Base-by-base conservation (phyloP, 768 basidiomycete species). In the Tubosaeta sp. region DNA sequence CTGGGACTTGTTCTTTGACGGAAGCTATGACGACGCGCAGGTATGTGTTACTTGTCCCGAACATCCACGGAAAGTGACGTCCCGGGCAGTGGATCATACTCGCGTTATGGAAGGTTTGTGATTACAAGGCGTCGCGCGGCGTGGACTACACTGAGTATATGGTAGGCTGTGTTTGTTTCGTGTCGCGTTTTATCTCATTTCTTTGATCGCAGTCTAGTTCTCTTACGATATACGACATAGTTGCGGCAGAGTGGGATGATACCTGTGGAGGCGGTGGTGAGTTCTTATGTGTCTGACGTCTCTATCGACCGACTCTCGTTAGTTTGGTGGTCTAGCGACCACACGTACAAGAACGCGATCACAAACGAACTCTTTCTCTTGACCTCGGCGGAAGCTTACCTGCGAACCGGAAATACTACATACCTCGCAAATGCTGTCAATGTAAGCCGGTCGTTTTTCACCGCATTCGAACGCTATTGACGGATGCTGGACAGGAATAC, bases 241-340 rank as follows among this genome's bases (percentile, higher is more conserved):
- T 83, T 48, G 74, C 72, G 8, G 73, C 65, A 7, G 70, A 79
- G 57, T 81, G 79, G 79, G 77, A 82, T 55, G 55, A 63, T 43
- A 68, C 70, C 12, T 81, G 78, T 53, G 74, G 77, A 26, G 81
- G 81, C n/a, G 81, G 81, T 58, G 75, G 80, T 76, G 16, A 17
- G 58, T 17, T 54, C 1, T 5, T 19, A 7, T 19, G 5, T 13
- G 25, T 13, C 14, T 8, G 1, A n/a, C n/a, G 6, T 26, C 37
- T 27, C 9, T 22, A 14, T 35, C 52, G 22, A 60, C 39, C 2
- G 17, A 39, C 37, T 48, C 5, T 4, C 35, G 17, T 5, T 44
- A 80, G 80, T 82, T 6, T 81, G 80, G 79, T 83, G 80, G 81
- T 78, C 77, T 9, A 72, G 71, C 14, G 79, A 69, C n/a, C 76